Evolutionary conservation across 164 flowering plant species (phyloP).

Genomic region (Liriodendron chinense): DNA sequence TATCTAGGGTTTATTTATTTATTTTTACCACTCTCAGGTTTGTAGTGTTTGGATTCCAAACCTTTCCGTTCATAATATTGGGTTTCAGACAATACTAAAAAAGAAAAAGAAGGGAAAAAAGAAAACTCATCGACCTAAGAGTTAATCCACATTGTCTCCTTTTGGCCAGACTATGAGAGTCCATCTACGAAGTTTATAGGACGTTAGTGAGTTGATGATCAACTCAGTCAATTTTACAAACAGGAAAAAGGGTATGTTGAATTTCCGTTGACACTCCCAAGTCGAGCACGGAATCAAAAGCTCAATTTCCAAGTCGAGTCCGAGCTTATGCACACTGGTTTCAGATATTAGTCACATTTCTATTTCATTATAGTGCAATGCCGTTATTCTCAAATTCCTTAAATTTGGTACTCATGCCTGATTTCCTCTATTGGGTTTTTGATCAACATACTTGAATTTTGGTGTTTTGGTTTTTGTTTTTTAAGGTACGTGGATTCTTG

Average conservation of each 20-base stretch:
- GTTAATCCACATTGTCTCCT: not conserved
- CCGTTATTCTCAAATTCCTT: not conserved
- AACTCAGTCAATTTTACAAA: not conserved
- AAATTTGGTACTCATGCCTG: not conserved
- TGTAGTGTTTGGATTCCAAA: too few species aligned
- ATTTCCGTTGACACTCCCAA: not conserved
- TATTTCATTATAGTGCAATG: not conserved
- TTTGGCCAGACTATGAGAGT: not conserved
- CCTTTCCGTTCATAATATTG: too few species aligned
- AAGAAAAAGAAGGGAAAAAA: too few species aligned
- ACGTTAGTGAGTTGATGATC: not conserved
- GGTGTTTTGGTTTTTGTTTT: conserved; percentile 1
- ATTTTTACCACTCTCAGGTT: too few species aligned
- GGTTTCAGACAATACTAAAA: too few species aligned
- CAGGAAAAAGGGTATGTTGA: not conserved
- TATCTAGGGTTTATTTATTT: too few species aligned
- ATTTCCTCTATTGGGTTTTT: not conserved
- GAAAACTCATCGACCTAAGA: too few species aligned
- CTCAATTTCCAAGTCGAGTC: not conserved
- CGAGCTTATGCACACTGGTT: not conserved
- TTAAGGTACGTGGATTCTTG: conserved; percentile 90
- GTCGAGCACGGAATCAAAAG: too few species aligned
- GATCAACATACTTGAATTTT: not conserved
- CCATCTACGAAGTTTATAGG: not conserved
- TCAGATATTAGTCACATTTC: not conserved